Base-by-base conservation (phyloP, 805 yeast genomes). In the Candida oleophila region DNA sequence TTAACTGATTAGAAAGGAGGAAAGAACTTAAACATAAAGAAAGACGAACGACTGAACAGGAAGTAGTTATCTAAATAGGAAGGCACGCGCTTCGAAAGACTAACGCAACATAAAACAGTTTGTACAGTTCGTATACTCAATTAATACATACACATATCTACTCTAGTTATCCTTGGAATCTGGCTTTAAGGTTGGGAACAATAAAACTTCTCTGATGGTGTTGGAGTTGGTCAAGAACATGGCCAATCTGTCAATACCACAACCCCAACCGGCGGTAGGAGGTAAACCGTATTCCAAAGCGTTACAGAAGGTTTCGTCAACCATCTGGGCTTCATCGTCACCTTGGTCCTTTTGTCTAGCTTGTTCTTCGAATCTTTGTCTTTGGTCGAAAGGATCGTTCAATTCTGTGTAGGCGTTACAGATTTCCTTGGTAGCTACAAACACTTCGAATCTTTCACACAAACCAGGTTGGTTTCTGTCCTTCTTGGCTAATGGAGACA, bases 211-310 rank as follows among this genome's bases (percentile, higher is more conserved):
- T 84, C 97, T 89, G 65, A 92, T 92, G 57, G 97, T 88, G 78
- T 90, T 87, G 49, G 96, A 88, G 73, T 94, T 83, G 52, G 98
- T 94, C 76, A 94, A 82, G 78, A 94, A 94, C 99, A 92, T 92
- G 64, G 97, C 90, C 65, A 92, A 69, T 79, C 99, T 87, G 74
- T 92, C 99, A 58, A 92, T 91, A 81, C 99, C 99, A 75, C 96
- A 86, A 60, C 99, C 99, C 98, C 98, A 92, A 59, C 99, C 99
- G 70, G 96, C 98, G 59, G 98, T 94, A 62, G 99, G 99, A 50
- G 99, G 99, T 63, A 92, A 81, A 73, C 98, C 99, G 71, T 89
- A 92, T 77, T 92, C 99, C 63, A 92, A 81, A 56, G 99, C 97
- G 61, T 91, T 88, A 78, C 96, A 87, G 91, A 92, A 92, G 54